phyloP scores from a whole-genome alignment of 2,329 filamentous ascomycete genomes.

The Cladosporium colombiae region DNA sequence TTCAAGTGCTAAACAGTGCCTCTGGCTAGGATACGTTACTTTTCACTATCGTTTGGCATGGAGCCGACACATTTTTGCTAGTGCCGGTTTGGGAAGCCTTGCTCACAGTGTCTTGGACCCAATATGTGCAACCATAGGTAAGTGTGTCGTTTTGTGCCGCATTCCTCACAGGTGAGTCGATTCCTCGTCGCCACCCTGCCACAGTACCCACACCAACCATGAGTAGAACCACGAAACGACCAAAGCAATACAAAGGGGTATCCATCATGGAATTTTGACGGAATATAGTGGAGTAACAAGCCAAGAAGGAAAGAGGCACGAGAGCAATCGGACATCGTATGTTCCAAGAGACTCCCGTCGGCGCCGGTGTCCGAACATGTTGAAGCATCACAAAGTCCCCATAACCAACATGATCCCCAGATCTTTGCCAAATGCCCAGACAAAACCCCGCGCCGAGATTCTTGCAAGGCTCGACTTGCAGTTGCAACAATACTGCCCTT shows the following conservation, averaged over 20 bases:
- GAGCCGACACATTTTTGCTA: neutral
- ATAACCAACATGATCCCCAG: neutral
- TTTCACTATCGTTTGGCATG: neutral
- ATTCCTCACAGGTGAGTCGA: neutral
- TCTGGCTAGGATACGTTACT: neutral
- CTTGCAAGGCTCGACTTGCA: neutral
- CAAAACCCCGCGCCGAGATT: slow-evolving; percentile 2
- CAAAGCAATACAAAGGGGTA: too few relatives aligned
- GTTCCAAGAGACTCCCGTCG: neutral
- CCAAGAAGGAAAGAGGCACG: neutral
- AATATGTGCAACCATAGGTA: neutral
- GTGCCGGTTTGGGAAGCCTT: neutral
- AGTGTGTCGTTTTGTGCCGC: neutral
- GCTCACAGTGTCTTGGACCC: neutral
- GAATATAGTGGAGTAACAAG: neutral
- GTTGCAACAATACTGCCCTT: neutral
- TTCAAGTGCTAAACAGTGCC: neutral
- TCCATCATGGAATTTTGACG: neutral
- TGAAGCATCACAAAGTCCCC: neutral
- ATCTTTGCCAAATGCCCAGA: slow-evolving; percentile 1
- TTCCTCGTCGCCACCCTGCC: neutral
- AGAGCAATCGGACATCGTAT: neutral
- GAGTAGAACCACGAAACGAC: too few relatives aligned
- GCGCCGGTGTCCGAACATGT: neutral
- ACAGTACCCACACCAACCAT: too few relatives aligned